phyloP scores from a whole-genome alignment of 345 rosid species.

The Combretum micranthum region DNA sequence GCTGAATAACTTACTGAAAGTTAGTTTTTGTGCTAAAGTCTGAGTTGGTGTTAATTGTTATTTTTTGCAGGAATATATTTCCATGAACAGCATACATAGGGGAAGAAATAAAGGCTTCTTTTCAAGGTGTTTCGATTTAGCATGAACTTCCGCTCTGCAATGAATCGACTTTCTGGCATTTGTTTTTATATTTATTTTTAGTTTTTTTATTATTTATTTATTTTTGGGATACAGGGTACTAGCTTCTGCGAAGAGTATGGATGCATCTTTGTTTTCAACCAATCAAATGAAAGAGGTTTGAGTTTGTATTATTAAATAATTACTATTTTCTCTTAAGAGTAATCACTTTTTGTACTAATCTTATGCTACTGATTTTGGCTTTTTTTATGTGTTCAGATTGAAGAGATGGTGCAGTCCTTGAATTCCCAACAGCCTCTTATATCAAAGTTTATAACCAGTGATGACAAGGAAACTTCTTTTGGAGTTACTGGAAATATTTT shows the following conservation, averaged over 20 bases:
- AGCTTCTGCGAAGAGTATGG: conserved; percentile 35
- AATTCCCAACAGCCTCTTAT: conserved; percentile 18
- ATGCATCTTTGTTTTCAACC: conserved; percentile 42
- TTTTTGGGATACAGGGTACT: conserved; percentile 49
- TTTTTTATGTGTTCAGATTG: conserved; percentile 43
- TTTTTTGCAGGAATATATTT: conserved; percentile 57
- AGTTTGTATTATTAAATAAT: conserved; percentile 4
- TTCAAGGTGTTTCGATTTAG: conserved; percentile 41
- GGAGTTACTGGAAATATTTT: conserved; percentile 18
- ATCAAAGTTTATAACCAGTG: conserved; percentile 15
- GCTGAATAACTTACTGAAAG: too few species aligned
- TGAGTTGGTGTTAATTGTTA: neutral
- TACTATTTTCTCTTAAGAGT: neutral
- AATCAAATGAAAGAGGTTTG: conserved; percentile 65
- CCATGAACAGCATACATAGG: conserved; percentile 38
- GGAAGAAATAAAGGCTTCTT: conserved; percentile 46
- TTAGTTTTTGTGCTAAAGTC: neutral
- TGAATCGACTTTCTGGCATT: neutral
- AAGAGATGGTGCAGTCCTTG: conserved; percentile 31
- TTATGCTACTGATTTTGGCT: conserved; percentile 9
- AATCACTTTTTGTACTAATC: neutral
- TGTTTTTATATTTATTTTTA: too few species aligned
- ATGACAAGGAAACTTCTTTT: conserved; percentile 24
- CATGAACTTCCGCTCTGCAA: neutral
- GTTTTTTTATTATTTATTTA: too few species aligned